Evolutionary conservation across 78 protist species (phyloP), one percentile per base, ranked within the genome.

Genomic region (Tieghemostelium lacteum): DNA sequence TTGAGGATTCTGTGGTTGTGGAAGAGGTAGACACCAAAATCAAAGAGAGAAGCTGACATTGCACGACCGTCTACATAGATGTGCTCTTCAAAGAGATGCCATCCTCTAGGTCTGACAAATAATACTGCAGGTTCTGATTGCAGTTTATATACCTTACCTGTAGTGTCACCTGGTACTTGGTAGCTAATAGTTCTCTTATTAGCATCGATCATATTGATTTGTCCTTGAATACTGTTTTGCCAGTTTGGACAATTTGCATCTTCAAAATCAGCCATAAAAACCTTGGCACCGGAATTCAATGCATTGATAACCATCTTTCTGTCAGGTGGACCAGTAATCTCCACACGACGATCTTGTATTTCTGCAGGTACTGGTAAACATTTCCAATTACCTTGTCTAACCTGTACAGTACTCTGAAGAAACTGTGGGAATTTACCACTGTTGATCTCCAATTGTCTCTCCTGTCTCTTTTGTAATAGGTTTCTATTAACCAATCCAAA

Each of bases 261-360:
- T 49, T 94, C 96, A 60, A 94, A 94, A 71, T 94, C 96, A 17
- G 94, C 94, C 96, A 94, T 94, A 78, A 88, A 94, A 40, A 73
- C 86, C 36, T 67, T 88, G 10, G 96, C 96, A 33, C 96, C 96
- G 1, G 87, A 70, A 87, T 94, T 94, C 50, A 94, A 87, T 52
- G 96, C 96, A 76, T 94, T 94, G 86, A 94, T 94, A 22, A 94
- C 83, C 95, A 89, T 89, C 75, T 94, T 94, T 66, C 94, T 67
- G 26, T 78, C 92, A 10, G 91, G 74, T 37, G 96, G 96, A 24
- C 96, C 96, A 17, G 96, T 94, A 72, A 94, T 94, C 60, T 94
- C 96, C n/a, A 88, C 93, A 45, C 96, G 92, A 69, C 96, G 86
- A 50, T 94, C 96, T 65, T 64, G 70, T n/a, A 94, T 65, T 6